Base-by-base conservation (phyloP, 1,284 basidiomycete species). In the Ganoderma resinaceum region DNA sequence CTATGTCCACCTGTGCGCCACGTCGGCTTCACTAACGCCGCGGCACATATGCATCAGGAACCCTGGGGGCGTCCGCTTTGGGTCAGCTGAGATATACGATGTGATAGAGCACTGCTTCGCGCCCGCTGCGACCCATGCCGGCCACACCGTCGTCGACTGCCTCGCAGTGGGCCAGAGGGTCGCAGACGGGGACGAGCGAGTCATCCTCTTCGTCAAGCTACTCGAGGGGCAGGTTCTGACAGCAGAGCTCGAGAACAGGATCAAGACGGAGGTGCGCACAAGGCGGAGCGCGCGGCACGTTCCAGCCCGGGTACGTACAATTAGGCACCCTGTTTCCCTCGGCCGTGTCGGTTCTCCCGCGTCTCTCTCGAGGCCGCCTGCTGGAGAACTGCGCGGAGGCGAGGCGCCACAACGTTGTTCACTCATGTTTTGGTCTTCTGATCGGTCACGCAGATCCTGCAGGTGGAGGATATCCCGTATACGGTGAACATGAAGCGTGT, bases 401-500 rank as follows among this genome's bases (percentile, higher is more conserved):
- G 63, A 53, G 66, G 70, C 66, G 72, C 66, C 67, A 68, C 63
- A 72, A 75, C 68, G 72, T 73, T 75, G 58, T 66, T 52, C 42
- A 58, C 62, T 69, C 61, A 67, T 72, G 72, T 59, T 52, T 40
- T 38, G 63, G 40, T 29, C 35, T 43, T 58, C 60, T 58, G 26
- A 35, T 29, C 62, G 65, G 68, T 67, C 62, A 68, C 72, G 72
- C 78, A 92, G 87, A 89, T 95, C 68, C 81, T 93, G 20, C 87
- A 90, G 76, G 91, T 91, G 4, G 72, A 78, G 12, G 94, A 94
- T 78, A 87, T 95, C 35, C 94, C 94, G 18, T 92, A 95, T 78
- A 97, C 95, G 16, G 81, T 95, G 65, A 96, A 96, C 72, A 91
- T 92, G 40, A 97, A 96, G 78, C 87, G 91, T 57, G 93, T 96